Evolutionary conservation across 129 eudicot species (phyloP), one percentile per base, ranked within the genome.

Genomic region (Flaveria robusta): DNA sequence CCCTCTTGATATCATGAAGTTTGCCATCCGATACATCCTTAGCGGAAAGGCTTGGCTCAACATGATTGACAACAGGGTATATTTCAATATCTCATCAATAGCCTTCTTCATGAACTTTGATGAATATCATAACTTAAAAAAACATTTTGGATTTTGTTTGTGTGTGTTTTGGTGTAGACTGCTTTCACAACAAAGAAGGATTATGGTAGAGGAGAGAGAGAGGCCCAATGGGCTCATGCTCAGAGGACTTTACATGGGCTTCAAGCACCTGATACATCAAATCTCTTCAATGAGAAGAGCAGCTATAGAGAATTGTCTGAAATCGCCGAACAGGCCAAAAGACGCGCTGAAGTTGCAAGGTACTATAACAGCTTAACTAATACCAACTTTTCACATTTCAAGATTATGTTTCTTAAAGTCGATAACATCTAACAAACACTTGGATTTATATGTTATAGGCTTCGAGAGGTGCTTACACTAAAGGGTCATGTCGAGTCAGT

Each of bases 21-120:
- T 92, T 1, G 68, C 68, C 43, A 66, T 41, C 9, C 24, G 50
- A 7, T 66, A 66, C 71, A 72, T 83, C 85, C 86, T 91, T 20
- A 91, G 97, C 66, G 92, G 92, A 29, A 86, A 88, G 85, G 97
- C 96, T 27, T 91, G 97, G 97, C 78, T 66, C 74, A 91, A 69
- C 85, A 51, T 91, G 84, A 82, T 88, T 6, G 97, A 91, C 46
- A 88, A 87, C 88, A 91, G 68, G 68, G 68, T 63, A 63, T 29
- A 6, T 63, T 29, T 26, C 9, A 26, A 14, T 3, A 24, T 60
- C 27, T 60, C 9, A 6, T 27, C 20, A 29, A 29, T 31, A 63
- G 29, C 45, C 19, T 12, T 60, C 0, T 63, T 63, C 43, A 14
- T 63, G 8, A 63, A 63, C 45, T 29, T 63, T 29, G 20, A 29